Percentiles rank a stretch among this genome's conserved stretches.
These are phyloP conservation scores for Botrytis medusae DNA, from an alignment of 2,329 filamentous ascomycete genomes.

Conservation along the genomic window DNA sequence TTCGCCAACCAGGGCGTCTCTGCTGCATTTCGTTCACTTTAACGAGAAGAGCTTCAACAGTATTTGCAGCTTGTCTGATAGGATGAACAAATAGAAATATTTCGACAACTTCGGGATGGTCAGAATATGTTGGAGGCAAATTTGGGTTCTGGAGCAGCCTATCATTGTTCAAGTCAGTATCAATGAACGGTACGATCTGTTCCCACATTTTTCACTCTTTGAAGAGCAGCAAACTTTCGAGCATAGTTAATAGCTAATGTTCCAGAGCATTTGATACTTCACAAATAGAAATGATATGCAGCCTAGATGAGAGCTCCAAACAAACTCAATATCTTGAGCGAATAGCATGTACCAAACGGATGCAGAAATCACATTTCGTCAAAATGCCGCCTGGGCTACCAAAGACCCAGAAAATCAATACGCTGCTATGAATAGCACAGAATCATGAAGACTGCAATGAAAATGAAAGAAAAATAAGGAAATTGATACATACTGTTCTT, in stretches of 20 bases:
- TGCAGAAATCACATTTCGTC: not conserved
- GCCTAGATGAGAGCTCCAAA: not conserved
- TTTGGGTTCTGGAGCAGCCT: slow-evolving; percentile 47
- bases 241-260: not conserved
- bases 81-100: slow-evolving; percentile 57
- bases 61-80: slow-evolving; percentile 52
- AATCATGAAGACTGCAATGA: not conserved
- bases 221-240: not conserved
- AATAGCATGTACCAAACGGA: not conserved
- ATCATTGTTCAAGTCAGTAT: slow-evolving; percentile 1
- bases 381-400: not conserved
- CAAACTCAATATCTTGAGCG: not conserved
- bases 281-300: not conserved
- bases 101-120: slow-evolving; percentile 51
- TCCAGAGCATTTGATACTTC: not conserved
- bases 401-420: not conserved
- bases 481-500: slow-evolving; percentile 38
- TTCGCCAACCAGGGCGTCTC: slow-evolving; percentile 42
- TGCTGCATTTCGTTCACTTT: slow-evolving; percentile 52
- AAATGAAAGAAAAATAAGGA: not conserved
- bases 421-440: not conserved
- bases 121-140: slow-evolving; percentile 48
- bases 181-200: not conserved
- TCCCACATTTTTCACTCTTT: no score
- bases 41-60: slow-evolving; percentile 48